phyloP scores from a whole-genome alignment of 2,329 filamentous ascomycete genomes.

The Monilinia fructicola region DNA sequence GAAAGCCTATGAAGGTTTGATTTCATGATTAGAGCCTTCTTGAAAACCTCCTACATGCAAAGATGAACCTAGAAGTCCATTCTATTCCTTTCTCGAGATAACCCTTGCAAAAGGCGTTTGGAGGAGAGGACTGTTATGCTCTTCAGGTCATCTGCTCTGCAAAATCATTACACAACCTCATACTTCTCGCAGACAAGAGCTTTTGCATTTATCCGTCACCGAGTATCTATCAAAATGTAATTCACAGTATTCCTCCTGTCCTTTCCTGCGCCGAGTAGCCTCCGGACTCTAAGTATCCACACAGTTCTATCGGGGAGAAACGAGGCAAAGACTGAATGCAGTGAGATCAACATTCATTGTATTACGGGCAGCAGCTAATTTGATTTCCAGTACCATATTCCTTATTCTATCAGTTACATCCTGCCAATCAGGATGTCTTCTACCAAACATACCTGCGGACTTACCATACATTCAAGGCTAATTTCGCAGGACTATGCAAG shows the following conservation, averaged over 20 bases:
- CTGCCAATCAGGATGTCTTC: not conserved
- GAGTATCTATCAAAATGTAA: not conserved
- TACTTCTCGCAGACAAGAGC: not conserved
- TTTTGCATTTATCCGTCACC: not conserved
- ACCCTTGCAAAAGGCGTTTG: not conserved
- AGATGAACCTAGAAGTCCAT: not conserved
- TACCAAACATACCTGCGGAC: not conserved
- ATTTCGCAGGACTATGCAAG: not conserved
- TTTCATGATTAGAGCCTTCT: not conserved
- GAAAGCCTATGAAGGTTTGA: not conserved
- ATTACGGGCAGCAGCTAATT: not conserved
- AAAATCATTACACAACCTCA: not conserved
- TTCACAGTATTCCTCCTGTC: not conserved
- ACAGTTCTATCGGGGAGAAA: not conserved
- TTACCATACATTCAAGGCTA: not conserved
- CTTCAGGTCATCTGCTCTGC: not conserved
- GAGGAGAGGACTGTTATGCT: not conserved
- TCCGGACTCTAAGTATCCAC: not conserved
- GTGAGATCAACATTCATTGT: not conserved
- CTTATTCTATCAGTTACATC: not conserved
- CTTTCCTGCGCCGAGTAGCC: too few species aligned
- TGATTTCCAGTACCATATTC: not conserved
- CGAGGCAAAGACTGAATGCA: not conserved
- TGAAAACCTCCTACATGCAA: not conserved
- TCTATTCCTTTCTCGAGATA: not conserved